A percentile compares a stretch with the other conserved stretches of the same genome.
Evolutionary conservation across 2,329 filamentous ascomycete genomes (phyloP).

Genomic region (Paraphoma sp.): DNA sequence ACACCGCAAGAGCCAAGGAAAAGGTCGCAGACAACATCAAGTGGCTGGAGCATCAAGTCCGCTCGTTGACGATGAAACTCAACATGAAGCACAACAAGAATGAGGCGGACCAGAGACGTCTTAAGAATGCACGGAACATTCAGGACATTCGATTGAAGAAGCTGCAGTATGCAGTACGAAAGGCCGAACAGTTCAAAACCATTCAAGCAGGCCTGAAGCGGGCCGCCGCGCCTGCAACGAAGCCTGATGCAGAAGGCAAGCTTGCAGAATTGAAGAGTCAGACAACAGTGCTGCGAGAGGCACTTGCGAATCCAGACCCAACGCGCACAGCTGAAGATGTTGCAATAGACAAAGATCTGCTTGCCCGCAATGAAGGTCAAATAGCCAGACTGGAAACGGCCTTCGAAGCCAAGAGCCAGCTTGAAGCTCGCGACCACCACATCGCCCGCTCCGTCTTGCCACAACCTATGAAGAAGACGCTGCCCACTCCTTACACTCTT

Average conservation of each 20-base stretch:
- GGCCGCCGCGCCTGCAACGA: conserved; percentile 27
- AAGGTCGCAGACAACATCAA: conserved; percentile 25
- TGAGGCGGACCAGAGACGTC: conserved; percentile 30
- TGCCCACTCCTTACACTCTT: conserved; percentile 30
- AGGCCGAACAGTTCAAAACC: conserved; percentile 29
- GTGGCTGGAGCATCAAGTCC: conserved; percentile 36
- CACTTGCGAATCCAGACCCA: conserved; percentile 22
- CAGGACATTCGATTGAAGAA: conserved; percentile 30
- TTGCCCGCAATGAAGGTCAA: conserved; percentile 16
- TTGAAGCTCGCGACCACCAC: conserved; percentile 24
- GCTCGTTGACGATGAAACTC: conserved; percentile 28
- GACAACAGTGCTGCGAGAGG: conserved; percentile 11
- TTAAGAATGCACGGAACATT: conserved; percentile 27
- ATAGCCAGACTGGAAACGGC: conserved; percentile 28
- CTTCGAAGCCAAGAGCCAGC: conserved; percentile 26
- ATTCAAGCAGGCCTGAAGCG: conserved; percentile 18
- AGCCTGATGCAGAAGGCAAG: conserved; percentile 24
- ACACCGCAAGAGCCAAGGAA: conserved; percentile 18
- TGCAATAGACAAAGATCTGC: conserved; percentile 15
- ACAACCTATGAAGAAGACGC: conserved; percentile 17
- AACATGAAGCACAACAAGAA: conserved; percentile 35
- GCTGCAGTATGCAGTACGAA: conserved; percentile 31
- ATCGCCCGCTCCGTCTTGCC: conserved; percentile 35
- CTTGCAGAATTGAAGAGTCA: conserved; percentile 21
- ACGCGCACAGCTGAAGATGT: conserved; percentile 14